Percentiles rank a stretch among this genome's conserved stretches.
phyloP scores from a whole-genome alignment of 2,329 filamentous ascomycete species.

The Daldinia sp. region DNA sequence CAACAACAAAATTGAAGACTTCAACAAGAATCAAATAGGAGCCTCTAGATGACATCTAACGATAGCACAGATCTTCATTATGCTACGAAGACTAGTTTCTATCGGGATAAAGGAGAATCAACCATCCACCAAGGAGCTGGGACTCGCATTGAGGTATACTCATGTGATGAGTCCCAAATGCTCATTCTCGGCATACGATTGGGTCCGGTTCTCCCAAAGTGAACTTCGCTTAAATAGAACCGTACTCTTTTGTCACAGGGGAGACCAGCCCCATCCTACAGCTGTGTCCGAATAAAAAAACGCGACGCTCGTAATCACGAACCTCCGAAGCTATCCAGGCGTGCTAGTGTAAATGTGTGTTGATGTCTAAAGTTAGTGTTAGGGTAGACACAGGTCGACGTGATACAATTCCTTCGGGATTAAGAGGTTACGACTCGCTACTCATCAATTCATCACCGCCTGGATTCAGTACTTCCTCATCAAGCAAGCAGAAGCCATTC shows the following conservation, averaged over 20 bases:
- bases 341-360: conserved; percentile 2
- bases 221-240: conserved; percentile 33
- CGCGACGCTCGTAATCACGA: conserved; percentile 25
- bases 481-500: conserved; percentile 3
- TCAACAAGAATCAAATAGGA: conserved; percentile 30
- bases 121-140: conserved; percentile 31
- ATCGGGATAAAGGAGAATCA: conserved; percentile 36
- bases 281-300: conserved; percentile 15
- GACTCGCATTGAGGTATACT: conserved; percentile 37
- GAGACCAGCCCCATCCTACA: conserved; percentile 8
- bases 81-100: conserved; percentile 30
- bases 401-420: conserved; percentile 19
- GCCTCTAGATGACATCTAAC: conserved; percentile 23
- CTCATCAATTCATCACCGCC: conserved; percentile 7
- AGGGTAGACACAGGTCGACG: conserved; percentile 13
- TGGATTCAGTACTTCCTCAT: conserved; percentile 10
- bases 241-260: conserved; percentile 16
- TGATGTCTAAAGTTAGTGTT: no score
- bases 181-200: conserved; percentile 32
- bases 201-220: conserved; percentile 15
- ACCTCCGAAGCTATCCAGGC: conserved; percentile 23
- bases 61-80: conserved; percentile 32
- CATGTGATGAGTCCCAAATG: conserved; percentile 38
- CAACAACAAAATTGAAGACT: conserved; percentile 27
- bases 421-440: conserved; percentile 27